A percentile compares a stretch with the other conserved stretches of the same genome.
Conservation (phyloP, 169 alveolate genomes). For the Eimeria maxima region DNA sequence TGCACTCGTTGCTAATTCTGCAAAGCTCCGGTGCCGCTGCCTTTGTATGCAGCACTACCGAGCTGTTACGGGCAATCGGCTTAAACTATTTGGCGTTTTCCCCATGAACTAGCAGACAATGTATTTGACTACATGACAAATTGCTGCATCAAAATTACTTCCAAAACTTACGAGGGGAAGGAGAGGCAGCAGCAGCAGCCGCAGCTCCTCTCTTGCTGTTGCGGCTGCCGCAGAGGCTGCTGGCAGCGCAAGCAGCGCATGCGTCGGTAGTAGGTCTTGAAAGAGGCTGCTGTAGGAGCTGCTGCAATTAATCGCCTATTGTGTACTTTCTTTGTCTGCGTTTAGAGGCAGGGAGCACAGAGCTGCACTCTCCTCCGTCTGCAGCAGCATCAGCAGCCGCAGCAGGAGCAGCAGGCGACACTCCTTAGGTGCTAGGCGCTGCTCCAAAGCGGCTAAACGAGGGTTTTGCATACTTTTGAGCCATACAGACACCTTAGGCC, state of each 20-base stretch:
- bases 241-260: background rate
- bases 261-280: background rate
- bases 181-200: background rate
- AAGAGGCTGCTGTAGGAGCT: background rate
- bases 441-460: background rate
- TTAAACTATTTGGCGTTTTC: too few relatives aligned
- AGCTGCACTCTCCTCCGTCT: slow-evolving; percentile 1
- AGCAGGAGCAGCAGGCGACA: slow-evolving; percentile 7
- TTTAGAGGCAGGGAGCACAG: slow-evolving; percentile 5
- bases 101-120: too few relatives aligned
- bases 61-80: too few relatives aligned
- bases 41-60: too few relatives aligned
- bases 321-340: background rate
- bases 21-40: too few relatives aligned
- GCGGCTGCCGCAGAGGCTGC: slow-evolving; percentile 17
- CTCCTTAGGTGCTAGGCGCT: slow-evolving; percentile 16
- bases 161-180: too few relatives aligned
- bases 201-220: background rate
- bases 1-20: too few relatives aligned
- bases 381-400: slow-evolving; percentile 14
- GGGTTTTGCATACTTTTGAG: background rate
- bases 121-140: too few relatives aligned
- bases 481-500: background rate
- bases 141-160: too few relatives aligned
- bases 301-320: background rate